Evolutionary conservation across 1,284 basidiomycete species (phyloP).

Genomic region (Termitomyces sp.): DNA sequence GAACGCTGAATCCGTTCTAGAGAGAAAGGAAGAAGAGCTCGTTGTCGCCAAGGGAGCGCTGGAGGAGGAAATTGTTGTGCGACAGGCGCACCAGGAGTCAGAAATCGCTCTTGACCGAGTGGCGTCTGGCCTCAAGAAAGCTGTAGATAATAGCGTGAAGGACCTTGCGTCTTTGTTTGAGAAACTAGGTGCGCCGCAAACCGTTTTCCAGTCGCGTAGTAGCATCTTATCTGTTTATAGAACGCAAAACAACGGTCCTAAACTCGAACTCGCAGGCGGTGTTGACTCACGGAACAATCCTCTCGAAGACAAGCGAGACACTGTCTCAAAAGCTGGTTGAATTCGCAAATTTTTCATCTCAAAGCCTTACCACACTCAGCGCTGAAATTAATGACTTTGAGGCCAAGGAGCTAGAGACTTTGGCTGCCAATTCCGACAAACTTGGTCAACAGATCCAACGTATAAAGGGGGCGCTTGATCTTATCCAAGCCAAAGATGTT

Average conservation of each 20-base stretch:
- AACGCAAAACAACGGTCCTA: constrained; percentile 70
- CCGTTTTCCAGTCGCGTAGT: background rate
- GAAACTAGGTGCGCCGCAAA: constrained; percentile 67
- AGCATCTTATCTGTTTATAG: constrained; percentile 34
- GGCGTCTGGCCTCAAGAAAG: constrained; percentile 63
- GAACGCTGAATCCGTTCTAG: constrained; percentile 51
- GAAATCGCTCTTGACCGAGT: constrained; percentile 70
- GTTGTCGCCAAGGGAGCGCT: constrained; percentile 50
- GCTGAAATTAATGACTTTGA: constrained; percentile 54
- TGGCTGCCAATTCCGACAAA: constrained; percentile 47
- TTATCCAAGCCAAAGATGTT: constrained; percentile 53
- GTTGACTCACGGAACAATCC: constrained; percentile 53
- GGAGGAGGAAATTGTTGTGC: constrained; percentile 74
- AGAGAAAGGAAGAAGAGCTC: constrained; percentile 51
- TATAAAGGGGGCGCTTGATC: constrained; percentile 53
- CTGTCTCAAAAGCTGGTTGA: constrained; percentile 59
- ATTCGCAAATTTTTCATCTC: constrained; percentile 55
- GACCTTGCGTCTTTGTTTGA: constrained; percentile 76
- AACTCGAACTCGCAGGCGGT: constrained; percentile 65
- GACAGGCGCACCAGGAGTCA: constrained; percentile 72
- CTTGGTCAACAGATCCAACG: constrained; percentile 59
- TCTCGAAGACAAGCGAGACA: constrained; percentile 46
- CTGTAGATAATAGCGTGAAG: constrained; percentile 62
- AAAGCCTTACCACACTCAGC: constrained; percentile 50
- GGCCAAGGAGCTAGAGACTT: constrained; percentile 49